Evolutionary conservation across 768 basidiomycete species (phyloP).

Genomic region (Lactarius trivialis): DNA sequence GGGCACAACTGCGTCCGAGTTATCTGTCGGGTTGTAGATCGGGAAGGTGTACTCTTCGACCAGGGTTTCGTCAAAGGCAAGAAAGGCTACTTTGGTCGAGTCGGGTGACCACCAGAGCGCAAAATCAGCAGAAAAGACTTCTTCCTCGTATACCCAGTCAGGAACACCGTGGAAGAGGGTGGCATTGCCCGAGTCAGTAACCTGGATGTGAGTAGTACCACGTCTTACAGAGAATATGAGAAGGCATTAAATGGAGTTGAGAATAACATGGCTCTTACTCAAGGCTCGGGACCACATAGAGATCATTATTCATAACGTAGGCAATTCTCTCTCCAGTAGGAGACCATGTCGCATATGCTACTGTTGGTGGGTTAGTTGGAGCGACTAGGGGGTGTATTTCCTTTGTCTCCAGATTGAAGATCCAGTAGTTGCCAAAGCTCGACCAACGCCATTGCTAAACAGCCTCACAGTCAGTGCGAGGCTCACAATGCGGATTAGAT

Average conservation of each 20-base stretch:
- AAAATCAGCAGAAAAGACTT: conserved; percentile 65
- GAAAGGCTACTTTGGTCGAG: conserved; percentile 69
- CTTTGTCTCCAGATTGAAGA: conserved; percentile 71
- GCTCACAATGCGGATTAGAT: conserved; percentile 17
- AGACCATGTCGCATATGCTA: conserved; percentile 82
- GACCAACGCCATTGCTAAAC: conserved; percentile 91
- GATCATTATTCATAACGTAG: conserved; percentile 79
- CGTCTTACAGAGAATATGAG: conserved; percentile 27
- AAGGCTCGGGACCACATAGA: conserved; percentile 73
- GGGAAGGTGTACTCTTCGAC: conserved; percentile 87
- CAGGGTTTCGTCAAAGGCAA: conserved; percentile 79
- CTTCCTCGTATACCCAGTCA: conserved; percentile 98
- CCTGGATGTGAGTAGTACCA: conserved; percentile 49
- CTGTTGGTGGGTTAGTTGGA: conserved; percentile 62
- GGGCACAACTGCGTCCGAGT: conserved; percentile 64
- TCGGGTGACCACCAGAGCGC: conserved; percentile 93
- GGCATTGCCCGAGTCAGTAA: conserved; percentile 76
- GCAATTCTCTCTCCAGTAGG: conserved; percentile 81
- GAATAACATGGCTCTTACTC: conserved; percentile 38
- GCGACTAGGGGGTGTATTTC: conserved; percentile 64
- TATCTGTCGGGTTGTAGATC: conserved; percentile 80
- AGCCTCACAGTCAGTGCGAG: conserved; percentile 14
- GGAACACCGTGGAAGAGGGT: conserved; percentile 92
- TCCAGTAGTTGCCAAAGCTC: conserved; percentile 84
- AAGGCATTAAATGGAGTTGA: conserved; percentile 4